A percentile compares a stretch with the other conserved stretches of the same genome.
Conservation (phyloP, 306 rosid species). For the Myrica gale region DNA sequence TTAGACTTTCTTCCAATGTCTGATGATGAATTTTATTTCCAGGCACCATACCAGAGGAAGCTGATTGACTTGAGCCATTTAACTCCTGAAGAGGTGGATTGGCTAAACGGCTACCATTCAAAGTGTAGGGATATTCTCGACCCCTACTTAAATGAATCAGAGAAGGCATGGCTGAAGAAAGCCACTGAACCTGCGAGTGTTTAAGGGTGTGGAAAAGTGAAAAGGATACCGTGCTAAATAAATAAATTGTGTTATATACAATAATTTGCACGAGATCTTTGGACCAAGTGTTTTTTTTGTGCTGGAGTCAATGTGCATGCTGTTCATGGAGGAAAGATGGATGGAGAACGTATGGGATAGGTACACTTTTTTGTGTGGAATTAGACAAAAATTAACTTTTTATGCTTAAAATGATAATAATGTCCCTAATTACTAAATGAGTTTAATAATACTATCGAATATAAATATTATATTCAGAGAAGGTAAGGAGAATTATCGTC, state of each 20-base stretch:
- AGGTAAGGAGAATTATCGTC: too few species aligned
- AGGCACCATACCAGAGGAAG: conserved; percentile 93
- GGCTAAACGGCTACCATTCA: conserved; percentile 84
- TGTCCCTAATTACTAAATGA: too few species aligned
- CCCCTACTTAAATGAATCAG: conserved; percentile 63
- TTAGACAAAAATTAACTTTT: too few species aligned
- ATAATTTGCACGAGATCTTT: background rate
- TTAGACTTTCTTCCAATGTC: conserved; percentile 13
- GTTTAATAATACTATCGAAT: too few species aligned
- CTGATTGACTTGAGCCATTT: conserved; percentile 69
- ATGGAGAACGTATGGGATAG: too few species aligned
- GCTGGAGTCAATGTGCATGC: background rate
- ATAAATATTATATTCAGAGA: too few species aligned
- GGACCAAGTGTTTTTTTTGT: background rate
- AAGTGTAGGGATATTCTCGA: conserved; percentile 69
- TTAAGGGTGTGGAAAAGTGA: conserved; percentile 32
- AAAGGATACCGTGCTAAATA: background rate
- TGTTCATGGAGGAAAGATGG: background rate
- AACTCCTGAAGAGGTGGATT: conserved; percentile 64
- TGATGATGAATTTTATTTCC: conserved; percentile 29
- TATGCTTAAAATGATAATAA: too few species aligned
- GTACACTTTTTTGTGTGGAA: too few species aligned
- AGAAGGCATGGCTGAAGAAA: conserved; percentile 75
- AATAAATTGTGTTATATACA: conserved; percentile 16
- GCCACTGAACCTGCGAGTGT: conserved; percentile 74